phyloP scores from a whole-genome alignment of 2,329 filamentous ascomycete species.

The Trichoderma lentiforme region DNA sequence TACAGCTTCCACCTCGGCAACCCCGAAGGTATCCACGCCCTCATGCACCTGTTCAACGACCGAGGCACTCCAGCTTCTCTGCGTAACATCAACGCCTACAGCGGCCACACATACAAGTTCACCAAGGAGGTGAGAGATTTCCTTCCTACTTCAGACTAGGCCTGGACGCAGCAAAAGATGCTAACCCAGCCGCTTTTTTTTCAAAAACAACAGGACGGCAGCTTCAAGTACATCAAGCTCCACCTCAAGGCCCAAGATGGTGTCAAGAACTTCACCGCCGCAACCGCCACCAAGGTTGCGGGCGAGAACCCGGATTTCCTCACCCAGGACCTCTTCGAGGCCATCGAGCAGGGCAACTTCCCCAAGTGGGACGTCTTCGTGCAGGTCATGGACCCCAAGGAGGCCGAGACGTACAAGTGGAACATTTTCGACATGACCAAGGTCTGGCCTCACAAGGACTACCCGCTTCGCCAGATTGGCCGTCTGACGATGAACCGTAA shows the following conservation, averaged over 20 bases:
- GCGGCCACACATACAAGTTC: constrained; percentile 48
- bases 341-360: constrained; percentile 43
- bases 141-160: not conserved
- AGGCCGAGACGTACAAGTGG: constrained; percentile 50
- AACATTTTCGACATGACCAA: constrained; percentile 70
- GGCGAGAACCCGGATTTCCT: constrained; percentile 53
- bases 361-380: constrained; percentile 51
- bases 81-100: constrained; percentile 44
- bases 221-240: constrained; percentile 47
- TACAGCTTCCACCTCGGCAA: constrained; percentile 36
- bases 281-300: constrained; percentile 35
- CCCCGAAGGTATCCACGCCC: constrained; percentile 47
- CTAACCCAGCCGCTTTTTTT: not conserved
- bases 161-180: not conserved
- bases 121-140: constrained; percentile 29
- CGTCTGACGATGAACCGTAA: constrained; percentile 67
- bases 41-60: constrained; percentile 51
- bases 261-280: constrained; percentile 40
- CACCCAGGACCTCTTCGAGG: constrained; percentile 34
- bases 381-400: constrained; percentile 51
- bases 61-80: constrained; percentile 47
- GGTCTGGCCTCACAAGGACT: constrained; percentile 65
- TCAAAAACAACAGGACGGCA: constrained; percentile 35
- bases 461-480: constrained; percentile 63
- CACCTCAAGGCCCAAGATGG: constrained; percentile 49